A percentile compares a stretch with the other conserved stretches of the same genome.
Conservation (phyloP, 176 grass and related monocot species). For the Pontederia crassipes region DNA sequence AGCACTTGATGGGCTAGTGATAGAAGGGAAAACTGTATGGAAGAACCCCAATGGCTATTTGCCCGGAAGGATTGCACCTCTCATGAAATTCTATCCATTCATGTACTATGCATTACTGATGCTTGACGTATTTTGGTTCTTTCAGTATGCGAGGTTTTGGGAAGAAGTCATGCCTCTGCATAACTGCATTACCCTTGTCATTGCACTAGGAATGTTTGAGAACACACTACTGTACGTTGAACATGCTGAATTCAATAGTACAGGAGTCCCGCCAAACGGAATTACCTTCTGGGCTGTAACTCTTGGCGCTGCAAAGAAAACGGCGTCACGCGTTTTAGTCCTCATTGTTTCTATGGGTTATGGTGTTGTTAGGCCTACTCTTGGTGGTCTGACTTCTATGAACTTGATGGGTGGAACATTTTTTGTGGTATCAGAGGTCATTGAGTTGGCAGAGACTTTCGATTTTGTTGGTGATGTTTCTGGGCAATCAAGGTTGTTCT, state of each 20-base stretch:
- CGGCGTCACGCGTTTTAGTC: slow-evolving; percentile 46
- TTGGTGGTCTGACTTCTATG: slow-evolving; percentile 34
- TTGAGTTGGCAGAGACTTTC: slow-evolving; percentile 53
- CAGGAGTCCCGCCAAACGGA: slow-evolving; percentile 45
- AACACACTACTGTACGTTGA: slow-evolving; percentile 63
- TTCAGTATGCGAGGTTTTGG: slow-evolving; percentile 51
- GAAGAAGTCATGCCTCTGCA: slow-evolving; percentile 55
- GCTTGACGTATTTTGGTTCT: slow-evolving; percentile 54
- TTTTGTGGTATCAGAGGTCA: slow-evolving; percentile 42
- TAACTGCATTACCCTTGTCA: slow-evolving; percentile 47
- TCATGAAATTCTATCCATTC: slow-evolving; percentile 51
- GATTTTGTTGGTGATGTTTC: slow-evolving; percentile 56
- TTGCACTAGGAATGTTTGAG: slow-evolving; percentile 73
- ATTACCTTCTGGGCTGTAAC: slow-evolving; percentile 69
- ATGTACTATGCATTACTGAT: slow-evolving; percentile 61
- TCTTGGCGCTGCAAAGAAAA: slow-evolving; percentile 26
- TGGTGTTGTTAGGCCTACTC: slow-evolving; percentile 41
- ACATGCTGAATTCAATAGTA: slow-evolving; percentile 40
- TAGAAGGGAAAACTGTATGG: slow-evolving; percentile 65
- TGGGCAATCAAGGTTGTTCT: slow-evolving; percentile 36
- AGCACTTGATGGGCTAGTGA: slow-evolving; percentile 16
- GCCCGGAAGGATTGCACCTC: slow-evolving; percentile 62
- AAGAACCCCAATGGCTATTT: slow-evolving; percentile 68
- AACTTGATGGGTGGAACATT: slow-evolving; percentile 34
- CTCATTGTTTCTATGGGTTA: slow-evolving; percentile 61